Evolutionary conservation across 129 eudicot genomes (phyloP), one percentile per base, ranked within the genome.

Genomic region (Mikania micrantha): DNA sequence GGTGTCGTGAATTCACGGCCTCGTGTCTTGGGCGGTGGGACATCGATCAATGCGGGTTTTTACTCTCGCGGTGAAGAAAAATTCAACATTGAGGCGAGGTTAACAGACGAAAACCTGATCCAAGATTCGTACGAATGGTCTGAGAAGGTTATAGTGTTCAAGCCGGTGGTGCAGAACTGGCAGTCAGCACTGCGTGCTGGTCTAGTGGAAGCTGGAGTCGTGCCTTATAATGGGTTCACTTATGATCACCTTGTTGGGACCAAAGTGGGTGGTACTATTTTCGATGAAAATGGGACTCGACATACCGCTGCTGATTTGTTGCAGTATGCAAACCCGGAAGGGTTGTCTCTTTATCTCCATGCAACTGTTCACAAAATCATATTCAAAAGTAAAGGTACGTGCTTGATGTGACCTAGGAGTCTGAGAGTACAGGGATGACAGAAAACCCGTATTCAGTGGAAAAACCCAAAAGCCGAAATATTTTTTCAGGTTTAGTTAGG

Each of bases 11-110:
- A 72, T 16, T 34, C 64, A 2, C 58, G 85, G n/a, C 70, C 76
- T 36, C 60, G 85, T 25, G 79, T 61, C 2, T 69, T 77, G 67
- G 82, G 85, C 4, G 85, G 85, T 20, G 97, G 88, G 19, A 74
- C 91, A 65, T 40, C 78, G 69, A 86, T 90, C 65, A 90, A 90
- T 78, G 97, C 95, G 24, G 97, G 95, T 13, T 82, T 86, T 64
- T 90, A 90, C 80, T 77, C 95, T 40, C 78, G 95, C 13, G 91
- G 63, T 35, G 73, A 68, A 21, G 34, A 35, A 11, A 0, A 3
- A 21, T 68, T 20, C 16, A 20, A 50, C 34, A 35, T 7, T 6
- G 73, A 68, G 22, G 73, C 73, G 7, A 38, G 47, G 50, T 50
- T 68, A 49, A 50, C 22, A 0, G 48, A 68, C 32, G 49, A 4